A percentile compares a stretch with the other conserved stretches of the same genome.
Conservation (phyloP, 2,329 filamentous ascomycete genomes). For the Verticillium dahliae region DNA sequence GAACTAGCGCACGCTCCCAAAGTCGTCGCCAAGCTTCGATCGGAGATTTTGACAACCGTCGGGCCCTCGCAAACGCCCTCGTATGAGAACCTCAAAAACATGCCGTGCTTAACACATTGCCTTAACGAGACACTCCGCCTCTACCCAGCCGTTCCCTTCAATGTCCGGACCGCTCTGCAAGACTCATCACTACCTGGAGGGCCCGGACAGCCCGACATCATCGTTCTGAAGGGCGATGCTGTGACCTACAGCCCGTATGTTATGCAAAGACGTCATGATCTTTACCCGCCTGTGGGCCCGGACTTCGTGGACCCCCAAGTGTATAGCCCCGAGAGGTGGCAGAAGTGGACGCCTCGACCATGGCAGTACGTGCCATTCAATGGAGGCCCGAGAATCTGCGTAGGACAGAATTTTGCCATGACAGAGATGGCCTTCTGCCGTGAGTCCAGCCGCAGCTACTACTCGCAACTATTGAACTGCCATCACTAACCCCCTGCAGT, state of each 20-base stretch:
- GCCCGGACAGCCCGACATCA: constrained; percentile 26
- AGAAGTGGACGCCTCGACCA: constrained; percentile 40
- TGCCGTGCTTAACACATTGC: constrained; percentile 72
- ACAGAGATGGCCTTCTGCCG: constrained; percentile 47
- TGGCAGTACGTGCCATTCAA: constrained; percentile 44
- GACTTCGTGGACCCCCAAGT: constrained; percentile 26
- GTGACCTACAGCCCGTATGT: constrained; percentile 43
- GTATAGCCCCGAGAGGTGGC: constrained; percentile 46
- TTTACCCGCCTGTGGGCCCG: constrained; percentile 38
- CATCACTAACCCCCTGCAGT: constrained; percentile 19
- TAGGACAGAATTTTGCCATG: constrained; percentile 53
- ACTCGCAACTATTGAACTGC: no score
- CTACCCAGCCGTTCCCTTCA: constrained; percentile 74
- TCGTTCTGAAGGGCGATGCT: constrained; percentile 37
- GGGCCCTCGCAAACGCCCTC: constrained; percentile 29
- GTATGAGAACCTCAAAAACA: constrained; percentile 30
- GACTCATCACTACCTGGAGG: constrained; percentile 64
- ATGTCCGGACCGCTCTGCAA: constrained; percentile 63
- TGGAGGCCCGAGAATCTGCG: constrained; percentile 27
- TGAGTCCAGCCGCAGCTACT: constrained; percentile 19
- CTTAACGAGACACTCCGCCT: constrained; percentile 74
- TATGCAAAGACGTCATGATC: constrained; percentile 42
- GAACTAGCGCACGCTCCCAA: constrained; percentile 31
- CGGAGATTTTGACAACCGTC: constrained; percentile 36
- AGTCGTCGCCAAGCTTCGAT: constrained; percentile 34